A percentile compares a stretch with the other conserved stretches of the same genome.
phyloP scores from a whole-genome alignment of 768 basidiomycete species.

The Ramaria sp. region DNA sequence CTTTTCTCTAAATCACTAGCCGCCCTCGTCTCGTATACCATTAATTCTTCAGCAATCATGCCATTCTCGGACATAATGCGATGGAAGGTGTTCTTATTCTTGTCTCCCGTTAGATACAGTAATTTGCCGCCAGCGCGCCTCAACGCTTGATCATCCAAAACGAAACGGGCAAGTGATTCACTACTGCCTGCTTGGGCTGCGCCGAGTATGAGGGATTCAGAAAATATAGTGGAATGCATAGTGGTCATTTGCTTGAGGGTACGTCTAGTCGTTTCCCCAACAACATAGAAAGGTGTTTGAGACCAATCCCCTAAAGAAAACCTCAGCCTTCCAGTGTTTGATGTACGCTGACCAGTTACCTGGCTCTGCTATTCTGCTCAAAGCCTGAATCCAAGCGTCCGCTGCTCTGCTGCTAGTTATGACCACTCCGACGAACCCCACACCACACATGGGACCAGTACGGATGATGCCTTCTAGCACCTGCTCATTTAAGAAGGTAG shows the following conservation, averaged over 20 bases:
- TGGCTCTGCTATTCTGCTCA: conserved; percentile 11
- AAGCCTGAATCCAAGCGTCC: conserved; percentile 54
- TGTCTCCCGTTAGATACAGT: conserved; percentile 80
- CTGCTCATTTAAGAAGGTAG: conserved; percentile 39
- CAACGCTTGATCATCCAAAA: conserved; percentile 30
- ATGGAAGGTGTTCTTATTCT: conserved; percentile 63
- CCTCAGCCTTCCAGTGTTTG: background rate
- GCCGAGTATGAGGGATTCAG: conserved; percentile 27
- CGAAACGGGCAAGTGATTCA: conserved; percentile 56
- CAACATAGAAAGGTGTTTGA: conserved; percentile 62
- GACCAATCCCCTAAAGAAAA: conserved; percentile 36
- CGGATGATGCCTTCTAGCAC: conserved; percentile 33
- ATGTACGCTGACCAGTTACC: background rate
- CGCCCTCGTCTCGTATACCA: conserved; percentile 55
- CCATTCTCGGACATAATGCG: conserved; percentile 35
- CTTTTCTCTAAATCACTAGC: conserved; percentile 28
- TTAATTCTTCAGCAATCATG: conserved; percentile 37
- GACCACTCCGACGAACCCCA: conserved; percentile 47
- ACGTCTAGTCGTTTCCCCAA: conserved; percentile 55
- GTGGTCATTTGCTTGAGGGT: conserved; percentile 29
- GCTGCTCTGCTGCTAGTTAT: conserved; percentile 72
- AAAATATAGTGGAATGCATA: conserved; percentile 6
- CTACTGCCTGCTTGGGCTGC: conserved; percentile 49
- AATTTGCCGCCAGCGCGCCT: conserved; percentile 21
- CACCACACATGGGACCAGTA: conserved; percentile 22